A percentile compares a stretch with the other conserved stretches of the same genome.
These are phyloP conservation scores for Bryoglossum gracile DNA, from an alignment of 495 filamentous ascomycete species.

Conservation along the genomic window DNA sequence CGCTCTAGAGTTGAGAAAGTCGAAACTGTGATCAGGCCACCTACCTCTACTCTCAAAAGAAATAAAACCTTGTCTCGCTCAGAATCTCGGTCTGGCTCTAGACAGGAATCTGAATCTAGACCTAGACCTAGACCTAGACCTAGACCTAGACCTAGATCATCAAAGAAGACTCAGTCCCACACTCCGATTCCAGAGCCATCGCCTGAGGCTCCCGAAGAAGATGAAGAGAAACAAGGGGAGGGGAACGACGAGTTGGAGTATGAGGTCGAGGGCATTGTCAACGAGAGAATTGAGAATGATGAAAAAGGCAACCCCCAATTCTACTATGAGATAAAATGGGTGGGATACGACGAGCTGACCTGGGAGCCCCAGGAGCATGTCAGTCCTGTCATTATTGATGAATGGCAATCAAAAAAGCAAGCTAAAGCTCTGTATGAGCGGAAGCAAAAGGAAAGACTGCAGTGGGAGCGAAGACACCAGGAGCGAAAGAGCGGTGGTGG, in stretches of 20 bases:
- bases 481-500: not conserved
- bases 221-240: slow-evolving; percentile 1
- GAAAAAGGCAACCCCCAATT: not conserved
- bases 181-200: not conserved
- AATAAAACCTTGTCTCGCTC: not conserved
- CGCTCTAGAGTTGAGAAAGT: too few relatives aligned
- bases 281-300: not conserved
- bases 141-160: not conserved
- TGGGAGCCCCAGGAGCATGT: slow-evolving; percentile 21
- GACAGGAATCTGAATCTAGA: not conserved
- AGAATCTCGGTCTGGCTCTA: not conserved
- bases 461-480: not conserved
- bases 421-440: not conserved
- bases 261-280: slow-evolving; percentile 10
- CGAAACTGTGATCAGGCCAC: too few relatives aligned
- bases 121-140: not conserved
- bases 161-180: not conserved
- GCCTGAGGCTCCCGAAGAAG: not conserved
- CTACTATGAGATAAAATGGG: slow-evolving; percentile 20
- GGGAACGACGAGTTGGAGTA: slow-evolving; percentile 4
- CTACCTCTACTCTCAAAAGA: too few relatives aligned
- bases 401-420: slow-evolving; percentile 1
- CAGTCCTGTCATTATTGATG: not conserved
- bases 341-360: slow-evolving; percentile 9
- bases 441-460: not conserved